Evolutionary conservation across 2,329 filamentous ascomycete genomes (phyloP).

Genomic region (Dothiorella sarmentorum): DNA sequence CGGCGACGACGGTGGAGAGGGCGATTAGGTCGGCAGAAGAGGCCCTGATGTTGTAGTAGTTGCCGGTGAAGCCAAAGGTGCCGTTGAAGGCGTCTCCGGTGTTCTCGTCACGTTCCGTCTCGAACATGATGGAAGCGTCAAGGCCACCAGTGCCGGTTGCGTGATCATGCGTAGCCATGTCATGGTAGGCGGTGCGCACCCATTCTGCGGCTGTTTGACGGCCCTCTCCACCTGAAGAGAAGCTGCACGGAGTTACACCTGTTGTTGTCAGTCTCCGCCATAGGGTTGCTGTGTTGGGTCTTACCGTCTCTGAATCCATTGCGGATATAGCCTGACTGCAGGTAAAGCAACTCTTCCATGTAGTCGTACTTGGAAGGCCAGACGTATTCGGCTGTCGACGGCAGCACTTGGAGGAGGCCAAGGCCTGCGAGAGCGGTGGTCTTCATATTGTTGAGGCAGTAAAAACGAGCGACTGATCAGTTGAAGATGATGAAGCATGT

Average conservation of each 20-base stretch:
- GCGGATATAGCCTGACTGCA: conserved; percentile 5
- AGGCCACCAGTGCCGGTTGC: conserved; percentile 1
- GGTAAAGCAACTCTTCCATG: conserved; percentile 2
- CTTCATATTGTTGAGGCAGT: background rate
- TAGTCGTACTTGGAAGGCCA: conserved; percentile 15
- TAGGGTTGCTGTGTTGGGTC: background rate
- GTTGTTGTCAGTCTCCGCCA: background rate
- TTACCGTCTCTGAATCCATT: conserved; percentile 6
- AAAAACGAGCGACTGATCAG: background rate
- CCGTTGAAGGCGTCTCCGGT: conserved; percentile 10
- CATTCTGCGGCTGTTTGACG: conserved; percentile 11
- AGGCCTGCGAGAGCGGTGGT: background rate
- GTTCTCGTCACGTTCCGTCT: conserved; percentile 12
- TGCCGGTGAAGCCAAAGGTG: conserved; percentile 1
- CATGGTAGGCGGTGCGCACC: conserved; percentile 14
- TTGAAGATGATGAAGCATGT: background rate
- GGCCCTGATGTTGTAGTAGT: background rate
- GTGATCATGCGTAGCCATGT: conserved; percentile 8
- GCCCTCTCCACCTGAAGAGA: background rate
- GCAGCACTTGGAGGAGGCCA: background rate
- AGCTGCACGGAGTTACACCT: background rate
- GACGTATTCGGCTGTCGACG: background rate
- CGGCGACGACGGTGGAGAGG: background rate
- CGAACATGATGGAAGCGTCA: conserved; percentile 16
- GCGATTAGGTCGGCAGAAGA: conserved; percentile 7